These are phyloP conservation scores for Dothistroma septosporum DNA, from an alignment of 2,329 filamentous ascomycete species.

Conservation along the genomic window DNA sequence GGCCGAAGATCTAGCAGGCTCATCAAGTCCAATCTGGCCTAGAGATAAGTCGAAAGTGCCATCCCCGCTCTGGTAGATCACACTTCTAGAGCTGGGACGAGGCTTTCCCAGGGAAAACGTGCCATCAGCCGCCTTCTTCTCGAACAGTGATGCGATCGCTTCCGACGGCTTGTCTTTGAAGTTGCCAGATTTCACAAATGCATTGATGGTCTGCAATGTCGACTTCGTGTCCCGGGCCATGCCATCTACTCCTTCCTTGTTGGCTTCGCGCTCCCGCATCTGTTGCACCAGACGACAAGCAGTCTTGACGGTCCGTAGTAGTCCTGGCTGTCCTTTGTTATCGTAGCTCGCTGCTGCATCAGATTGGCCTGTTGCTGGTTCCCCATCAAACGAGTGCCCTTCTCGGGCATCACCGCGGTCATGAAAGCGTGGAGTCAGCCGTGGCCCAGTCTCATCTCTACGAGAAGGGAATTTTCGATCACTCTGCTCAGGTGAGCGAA, in stretches of 20 bases:
- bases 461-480: background rate
- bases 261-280: slow-evolving; percentile 17
- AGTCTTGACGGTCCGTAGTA: slow-evolving; percentile 12
- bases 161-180: slow-evolving; percentile 17
- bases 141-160: slow-evolving; percentile 17
- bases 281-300: slow-evolving; percentile 18
- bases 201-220: slow-evolving; percentile 15
- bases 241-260: slow-evolving; percentile 16
- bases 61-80: slow-evolving; percentile 16
- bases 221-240: slow-evolving; percentile 12
- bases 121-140: slow-evolving; percentile 16
- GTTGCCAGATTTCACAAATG: slow-evolving; percentile 13
- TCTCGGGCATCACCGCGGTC: background rate
- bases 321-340: background rate
- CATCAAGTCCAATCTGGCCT: background rate
- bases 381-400: background rate
- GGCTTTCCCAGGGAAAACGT: slow-evolving; percentile 14
- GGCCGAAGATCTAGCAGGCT: background rate
- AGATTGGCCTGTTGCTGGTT: background rate
- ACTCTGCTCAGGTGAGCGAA: background rate
- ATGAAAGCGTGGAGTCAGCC: background rate
- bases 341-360: background rate
- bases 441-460: background rate
- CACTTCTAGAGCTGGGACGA: slow-evolving; percentile 10
- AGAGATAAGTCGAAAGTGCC: slow-evolving; percentile 14